Evolutionary conservation across 345 rosid genomes (phyloP).

Genomic region (Orychophragmus violaceus): DNA sequence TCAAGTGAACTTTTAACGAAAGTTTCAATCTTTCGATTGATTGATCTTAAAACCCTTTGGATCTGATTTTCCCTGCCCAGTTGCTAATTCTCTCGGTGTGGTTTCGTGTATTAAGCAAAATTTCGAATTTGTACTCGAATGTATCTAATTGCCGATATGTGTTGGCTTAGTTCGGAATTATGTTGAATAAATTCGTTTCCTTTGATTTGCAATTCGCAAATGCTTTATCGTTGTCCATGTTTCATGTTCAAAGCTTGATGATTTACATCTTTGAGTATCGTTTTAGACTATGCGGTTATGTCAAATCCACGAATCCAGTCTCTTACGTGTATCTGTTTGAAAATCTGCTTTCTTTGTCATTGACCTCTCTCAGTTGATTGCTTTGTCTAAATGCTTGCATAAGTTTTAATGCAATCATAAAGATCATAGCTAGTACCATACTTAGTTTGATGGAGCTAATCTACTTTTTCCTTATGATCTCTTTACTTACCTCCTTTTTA

Average conservation of each 20-base stretch:
- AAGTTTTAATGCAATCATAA: background rate
- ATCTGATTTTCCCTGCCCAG: constrained; percentile 5
- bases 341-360: background rate
- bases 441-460: background rate
- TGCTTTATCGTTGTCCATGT: background rate
- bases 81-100: background rate
- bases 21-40: background rate
- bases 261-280: background rate
- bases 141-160: background rate
- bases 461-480: background rate
- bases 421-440: background rate
- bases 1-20: background rate
- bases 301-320: background rate
- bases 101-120: background rate
- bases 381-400: background rate
- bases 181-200: background rate
- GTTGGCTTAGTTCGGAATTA: background rate
- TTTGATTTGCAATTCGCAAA: background rate
- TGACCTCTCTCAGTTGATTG: background rate
- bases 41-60: constrained; percentile 11
- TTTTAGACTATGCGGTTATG: constrained; percentile 1
- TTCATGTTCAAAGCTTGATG: background rate
- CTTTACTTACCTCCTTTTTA: background rate
- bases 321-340: background rate
- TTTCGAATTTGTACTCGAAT: background rate